Evolutionary conservation across 176 grass and related monocot species (phyloP), one percentile per base, ranked within the genome.

Genomic region (Lolium perenne): DNA sequence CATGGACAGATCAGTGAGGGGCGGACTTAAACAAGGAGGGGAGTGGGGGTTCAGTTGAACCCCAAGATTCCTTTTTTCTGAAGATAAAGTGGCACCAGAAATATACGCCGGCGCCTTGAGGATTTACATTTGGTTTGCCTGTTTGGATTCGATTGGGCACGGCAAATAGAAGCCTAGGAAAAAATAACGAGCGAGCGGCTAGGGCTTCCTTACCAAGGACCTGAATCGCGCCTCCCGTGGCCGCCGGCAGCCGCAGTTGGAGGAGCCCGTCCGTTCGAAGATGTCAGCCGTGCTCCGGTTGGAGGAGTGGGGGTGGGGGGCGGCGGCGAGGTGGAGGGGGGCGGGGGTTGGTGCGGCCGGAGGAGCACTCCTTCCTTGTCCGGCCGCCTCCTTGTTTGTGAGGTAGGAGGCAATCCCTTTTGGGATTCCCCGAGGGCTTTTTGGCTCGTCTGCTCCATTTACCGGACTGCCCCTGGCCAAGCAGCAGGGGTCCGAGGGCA

Each of bases 401-500:
- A 47, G 59, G 59, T 14, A 64, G 78, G 65, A 80, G 41, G 38
- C 41, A 60, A 48, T 16, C 57, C 59, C 14, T 11, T 80, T 5
- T 60, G 17, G 57, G 21, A 64, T 80, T 80, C 58, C 78, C 58
- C 78, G 0, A 80, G 59, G 78, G 59, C 59, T 49, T 79, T 63
- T 80, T 65, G 77, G 14, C 78, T 48, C 7, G 40, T 29, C 58
- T 8, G 2, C 2, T 65, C 0, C 14, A 18, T 80, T 80, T 61
- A 80, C 78, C 4, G 61, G 5, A 6, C 1, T 80, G 2, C 59
- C 55, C 78, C 78, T 49, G 16, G 5, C 0, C 4, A 35, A 0
- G 66, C 35, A 6, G 3, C 26, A 13, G 26, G 26, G 26, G 7
- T 35, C 26, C 63, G 64, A 20, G 66, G 66, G 7, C 7, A 20